Percentiles rank a stretch among this genome's conserved stretches.
Conservation (phyloP, 108 stramenopile genomes). For the Discostella pseudostelligera region DNA sequence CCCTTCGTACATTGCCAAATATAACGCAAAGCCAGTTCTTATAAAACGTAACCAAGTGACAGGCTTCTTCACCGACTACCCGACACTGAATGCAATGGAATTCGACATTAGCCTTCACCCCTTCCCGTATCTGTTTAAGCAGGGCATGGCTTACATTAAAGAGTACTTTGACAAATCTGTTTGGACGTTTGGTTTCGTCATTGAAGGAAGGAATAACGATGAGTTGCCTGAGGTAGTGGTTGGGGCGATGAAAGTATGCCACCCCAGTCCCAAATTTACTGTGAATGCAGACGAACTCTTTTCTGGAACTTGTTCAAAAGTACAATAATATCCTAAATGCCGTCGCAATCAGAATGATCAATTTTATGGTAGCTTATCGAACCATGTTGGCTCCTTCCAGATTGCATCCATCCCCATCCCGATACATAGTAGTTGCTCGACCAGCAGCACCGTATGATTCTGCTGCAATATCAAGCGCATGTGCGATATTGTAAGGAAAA, state of each 20-base stretch:
- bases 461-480: slow-evolving; percentile 35
- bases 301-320: slow-evolving; percentile 37
- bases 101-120: slow-evolving; percentile 84
- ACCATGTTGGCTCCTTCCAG: not conserved
- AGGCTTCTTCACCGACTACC: slow-evolving; percentile 72
- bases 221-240: slow-evolving; percentile 75
- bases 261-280: slow-evolving; percentile 63
- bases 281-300: slow-evolving; percentile 67
- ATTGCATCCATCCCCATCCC: no score
- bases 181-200: slow-evolving; percentile 72
- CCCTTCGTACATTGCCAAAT: slow-evolving; percentile 76
- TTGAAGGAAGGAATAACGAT: slow-evolving; percentile 79
- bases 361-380: not conserved
- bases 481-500: slow-evolving; percentile 37
- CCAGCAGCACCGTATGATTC: slow-evolving; percentile 17
- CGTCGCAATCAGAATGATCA: no score
- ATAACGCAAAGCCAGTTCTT: slow-evolving; percentile 81
- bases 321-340: not conserved
- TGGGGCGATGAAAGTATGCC: slow-evolving; percentile 67
- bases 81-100: slow-evolving; percentile 70
- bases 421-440: slow-evolving; percentile 1
- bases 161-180: slow-evolving; percentile 70
- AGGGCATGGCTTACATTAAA: slow-evolving; percentile 78
- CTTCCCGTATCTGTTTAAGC: slow-evolving; percentile 81
- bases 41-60: slow-evolving; percentile 81